phyloP scores from a whole-genome alignment of 805 yeast species.

The Wickerhamomyces xylosicus region DNA sequence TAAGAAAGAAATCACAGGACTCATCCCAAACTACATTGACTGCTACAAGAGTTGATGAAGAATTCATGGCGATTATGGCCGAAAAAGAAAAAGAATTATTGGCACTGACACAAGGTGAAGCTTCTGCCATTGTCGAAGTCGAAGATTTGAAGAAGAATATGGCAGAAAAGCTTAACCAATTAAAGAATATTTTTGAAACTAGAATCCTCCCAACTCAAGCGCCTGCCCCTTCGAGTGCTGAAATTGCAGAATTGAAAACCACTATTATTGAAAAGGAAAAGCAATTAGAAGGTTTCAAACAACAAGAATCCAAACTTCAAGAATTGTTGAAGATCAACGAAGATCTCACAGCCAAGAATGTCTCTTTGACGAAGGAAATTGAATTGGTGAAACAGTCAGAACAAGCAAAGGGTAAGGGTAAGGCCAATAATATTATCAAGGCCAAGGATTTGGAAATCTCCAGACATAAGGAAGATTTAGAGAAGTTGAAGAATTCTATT shows the following conservation, averaged over 20 bases:
- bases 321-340: slow-evolving; percentile 1
- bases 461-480: background rate
- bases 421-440: background rate
- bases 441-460: slow-evolving; percentile 11
- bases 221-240: background rate
- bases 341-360: background rate
- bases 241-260: background rate
- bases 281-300: background rate
- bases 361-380: background rate
- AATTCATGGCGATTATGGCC: background rate
- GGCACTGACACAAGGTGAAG: background rate
- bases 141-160: slow-evolving; percentile 5
- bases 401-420: background rate
- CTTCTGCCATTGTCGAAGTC: slow-evolving; percentile 7
- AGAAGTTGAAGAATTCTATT: slow-evolving; percentile 5
- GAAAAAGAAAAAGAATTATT: background rate
- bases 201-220: background rate
- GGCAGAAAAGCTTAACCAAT: slow-evolving; percentile 1
- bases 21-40: slow-evolving; percentile 1
- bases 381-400: background rate
- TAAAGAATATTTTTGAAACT: background rate
- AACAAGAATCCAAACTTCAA: background rate
- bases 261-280: background rate
- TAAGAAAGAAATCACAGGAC: slow-evolving; percentile 2
- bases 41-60: background rate